Evolutionary conservation across 2,329 filamentous ascomycete genomes (phyloP), one percentile per base, ranked within the genome.

Genomic region (Aspergillus floridensis): DNA sequence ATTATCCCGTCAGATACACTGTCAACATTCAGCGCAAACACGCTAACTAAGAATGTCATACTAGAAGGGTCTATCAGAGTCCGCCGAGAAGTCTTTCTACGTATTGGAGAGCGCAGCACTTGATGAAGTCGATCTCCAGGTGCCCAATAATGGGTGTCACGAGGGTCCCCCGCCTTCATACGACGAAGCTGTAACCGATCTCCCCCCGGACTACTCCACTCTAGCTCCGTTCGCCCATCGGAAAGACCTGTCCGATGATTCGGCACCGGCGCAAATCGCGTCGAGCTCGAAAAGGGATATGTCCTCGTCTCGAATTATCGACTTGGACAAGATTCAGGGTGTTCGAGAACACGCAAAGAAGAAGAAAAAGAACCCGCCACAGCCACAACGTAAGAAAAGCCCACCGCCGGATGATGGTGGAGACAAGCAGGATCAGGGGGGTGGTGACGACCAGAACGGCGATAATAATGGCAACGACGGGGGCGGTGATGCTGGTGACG

Each of bases 401-500:
- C 62, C 59, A 14, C 65, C 57, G 41, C 57, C 63, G 29, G 67
- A 71, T 22, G 68, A 69, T 12, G 59, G 59, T 14, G 65, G 60
- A 22, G 63, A 68, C 48, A 62, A 62, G 29, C 52, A 26, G 2
- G 59, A 66, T 16, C 60, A 62, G 19, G 58, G 53, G 8, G 52
- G 50, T 10, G 63, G 62, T 12, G 58, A 60, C 19, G 62, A 57
- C 3, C 55, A 57, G 16, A 64, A 58, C 21, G 64, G 49, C 47
- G 80, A 54, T 21, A 29, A 12, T 29, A 10, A 80, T 32, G 74
- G 69, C 31, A 73, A 78, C 49, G 77, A 80, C 49, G 79, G 82
- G 31, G 79, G 82, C 32, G 71, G 67, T 12, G 66, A 65, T 31
- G 59, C 72, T 49, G 74, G 67, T 19, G 74, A 68, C 65, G 69